Percentiles rank a stretch among this genome's conserved stretches.
Evolutionary conservation across 371 early-diverging fungal species (phyloP).

Genomic region (Rhizopus microsporus): DNA sequence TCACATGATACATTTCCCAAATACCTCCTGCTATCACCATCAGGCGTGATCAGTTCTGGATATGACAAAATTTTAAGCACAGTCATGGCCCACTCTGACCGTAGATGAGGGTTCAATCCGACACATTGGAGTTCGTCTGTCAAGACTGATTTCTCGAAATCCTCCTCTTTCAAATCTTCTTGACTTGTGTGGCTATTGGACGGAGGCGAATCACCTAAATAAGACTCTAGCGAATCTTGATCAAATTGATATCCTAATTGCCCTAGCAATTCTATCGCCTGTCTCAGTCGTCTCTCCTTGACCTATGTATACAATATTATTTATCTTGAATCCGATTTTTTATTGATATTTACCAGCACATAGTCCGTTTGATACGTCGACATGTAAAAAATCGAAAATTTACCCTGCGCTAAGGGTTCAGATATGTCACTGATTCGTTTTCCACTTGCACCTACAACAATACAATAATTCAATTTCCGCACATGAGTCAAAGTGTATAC

Average conservation of each 20-base stretch:
- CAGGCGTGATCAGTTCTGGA: constrained; percentile 39
- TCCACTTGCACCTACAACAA: constrained; percentile 60
- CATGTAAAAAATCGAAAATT: constrained; percentile 70
- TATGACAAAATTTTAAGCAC: constrained; percentile 69
- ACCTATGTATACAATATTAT: constrained; percentile 36
- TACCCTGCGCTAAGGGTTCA: constrained; percentile 65
- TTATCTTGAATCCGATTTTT: constrained; percentile 2
- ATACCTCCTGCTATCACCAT: constrained; percentile 26
- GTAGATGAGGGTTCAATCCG: constrained; percentile 60
- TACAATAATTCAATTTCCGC: constrained; percentile 14
- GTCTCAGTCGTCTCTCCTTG: constrained; percentile 59
- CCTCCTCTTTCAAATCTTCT: constrained; percentile 10
- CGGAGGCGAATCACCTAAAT: constrained; percentile 25
- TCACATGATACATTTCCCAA: not conserved
- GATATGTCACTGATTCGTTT: constrained; percentile 74
- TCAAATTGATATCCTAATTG: constrained; percentile 57
- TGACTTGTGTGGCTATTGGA: too few relatives aligned
- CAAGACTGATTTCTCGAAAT: constrained; percentile 40
- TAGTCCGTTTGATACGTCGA: constrained; percentile 78
- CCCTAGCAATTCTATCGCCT: constrained; percentile 59
- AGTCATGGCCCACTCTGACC: constrained; percentile 58
- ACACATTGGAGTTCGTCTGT: constrained; percentile 61
- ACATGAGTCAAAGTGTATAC: not conserved
- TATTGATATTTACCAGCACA: constrained; percentile 54
- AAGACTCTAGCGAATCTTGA: constrained; percentile 38